Conservation (phyloP, 2,329 filamentous ascomycete genomes). For the Venturiaceae sp. region DNA sequence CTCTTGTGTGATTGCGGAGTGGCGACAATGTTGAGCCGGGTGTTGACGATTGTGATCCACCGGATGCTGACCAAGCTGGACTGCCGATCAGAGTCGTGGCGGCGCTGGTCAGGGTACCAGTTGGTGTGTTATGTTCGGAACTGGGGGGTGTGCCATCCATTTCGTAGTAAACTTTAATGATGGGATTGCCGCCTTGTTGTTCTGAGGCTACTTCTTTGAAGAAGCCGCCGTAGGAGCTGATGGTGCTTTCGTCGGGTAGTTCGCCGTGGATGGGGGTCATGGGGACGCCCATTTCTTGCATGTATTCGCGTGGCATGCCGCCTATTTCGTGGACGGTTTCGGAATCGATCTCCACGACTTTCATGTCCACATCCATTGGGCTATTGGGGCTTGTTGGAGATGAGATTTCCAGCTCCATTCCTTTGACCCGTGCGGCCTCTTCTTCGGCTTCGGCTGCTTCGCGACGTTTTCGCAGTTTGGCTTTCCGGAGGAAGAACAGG, state of each 20-base stretch:
- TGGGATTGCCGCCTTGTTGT: neutral
- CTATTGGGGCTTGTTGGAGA: neutral
- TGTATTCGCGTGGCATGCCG: neutral
- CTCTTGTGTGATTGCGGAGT: neutral
- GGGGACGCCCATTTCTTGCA: neutral
- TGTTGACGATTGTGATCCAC: no score
- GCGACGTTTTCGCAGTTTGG: neutral
- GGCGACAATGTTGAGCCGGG: neutral
- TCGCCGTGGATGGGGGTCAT: neutral
- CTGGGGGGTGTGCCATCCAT: neutral
- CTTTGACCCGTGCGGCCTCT: neutral
- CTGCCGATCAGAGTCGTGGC: neutral
- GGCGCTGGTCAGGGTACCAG: neutral
- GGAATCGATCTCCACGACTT: neutral
- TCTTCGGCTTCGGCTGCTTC: no score
- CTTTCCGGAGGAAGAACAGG: neutral
- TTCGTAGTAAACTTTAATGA: neutral
- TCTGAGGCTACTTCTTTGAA: neutral
- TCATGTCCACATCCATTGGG: neutral
- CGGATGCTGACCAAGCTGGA: no score
- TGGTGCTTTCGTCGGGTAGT: neutral
- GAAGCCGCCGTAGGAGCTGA: neutral
- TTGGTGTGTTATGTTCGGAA: neutral
- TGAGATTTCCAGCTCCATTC: neutral
- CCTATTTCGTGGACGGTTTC: neutral